Conservation (phyloP, 768 basidiomycete genomes). For the Pilatotrama ljubarskyi region DNA sequence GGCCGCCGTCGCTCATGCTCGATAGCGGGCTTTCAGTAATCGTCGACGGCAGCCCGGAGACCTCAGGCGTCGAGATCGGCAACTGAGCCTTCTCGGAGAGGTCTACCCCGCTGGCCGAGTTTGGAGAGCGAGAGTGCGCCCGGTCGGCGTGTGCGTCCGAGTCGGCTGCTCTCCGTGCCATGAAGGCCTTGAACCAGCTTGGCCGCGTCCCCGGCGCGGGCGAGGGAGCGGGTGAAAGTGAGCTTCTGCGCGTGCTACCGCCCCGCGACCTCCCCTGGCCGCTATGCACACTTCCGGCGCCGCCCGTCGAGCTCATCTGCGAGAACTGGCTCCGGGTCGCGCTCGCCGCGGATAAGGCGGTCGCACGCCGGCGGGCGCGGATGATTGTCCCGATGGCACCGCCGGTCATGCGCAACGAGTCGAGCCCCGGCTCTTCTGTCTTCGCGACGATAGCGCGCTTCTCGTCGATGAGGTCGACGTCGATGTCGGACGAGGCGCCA, state of each 20-base stretch:
- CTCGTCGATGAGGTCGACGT: conserved; percentile 22
- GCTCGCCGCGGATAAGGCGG: conserved; percentile 25
- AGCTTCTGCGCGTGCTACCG: conserved; percentile 3
- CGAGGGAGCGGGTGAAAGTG: conserved; percentile 4
- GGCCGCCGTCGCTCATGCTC: neutral
- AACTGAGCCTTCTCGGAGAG: conserved; percentile 9
- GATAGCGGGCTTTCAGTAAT: conserved; percentile 7
- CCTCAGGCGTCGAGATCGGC: neutral
- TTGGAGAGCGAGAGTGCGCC: neutral
- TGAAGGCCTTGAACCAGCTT: conserved; percentile 14
- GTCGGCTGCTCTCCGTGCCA: neutral
- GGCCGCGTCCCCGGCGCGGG: neutral
- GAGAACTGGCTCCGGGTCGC: conserved; percentile 10
- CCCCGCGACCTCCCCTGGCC: neutral
- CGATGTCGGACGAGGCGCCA: conserved; percentile 10
- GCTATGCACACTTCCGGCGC: conserved; percentile 12
- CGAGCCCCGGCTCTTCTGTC: conserved; percentile 86
- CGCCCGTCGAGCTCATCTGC: neutral
- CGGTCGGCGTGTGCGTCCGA: neutral
- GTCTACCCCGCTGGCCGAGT: neutral
- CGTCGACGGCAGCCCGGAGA: neutral
- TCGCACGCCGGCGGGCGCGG: conserved; percentile 43
- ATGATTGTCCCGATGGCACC: conserved; percentile 89
- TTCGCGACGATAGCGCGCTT: conserved; percentile 26
- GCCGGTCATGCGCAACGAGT: conserved; percentile 83